These are phyloP conservation scores for Teunomyces cretensis DNA, from an alignment of 805 yeast genomes.

Conservation along the genomic window DNA sequence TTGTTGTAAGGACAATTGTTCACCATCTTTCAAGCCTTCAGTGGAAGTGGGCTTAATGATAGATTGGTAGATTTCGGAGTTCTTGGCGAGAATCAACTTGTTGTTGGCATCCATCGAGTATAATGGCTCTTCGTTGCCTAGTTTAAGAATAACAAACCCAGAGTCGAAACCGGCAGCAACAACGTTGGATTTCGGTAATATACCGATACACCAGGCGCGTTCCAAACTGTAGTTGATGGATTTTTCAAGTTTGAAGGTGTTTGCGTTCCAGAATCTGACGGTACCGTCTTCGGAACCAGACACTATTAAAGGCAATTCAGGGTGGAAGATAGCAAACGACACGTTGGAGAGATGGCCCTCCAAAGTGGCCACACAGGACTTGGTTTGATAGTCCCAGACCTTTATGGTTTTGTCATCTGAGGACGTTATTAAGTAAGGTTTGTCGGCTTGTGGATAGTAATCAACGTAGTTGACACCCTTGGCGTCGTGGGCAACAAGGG, in stretches of 20 bases:
- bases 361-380: constrained; percentile 88
- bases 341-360: constrained; percentile 95
- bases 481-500: constrained; percentile 84
- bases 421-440: constrained; percentile 90
- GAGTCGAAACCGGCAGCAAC: constrained; percentile 94
- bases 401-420: constrained; percentile 89
- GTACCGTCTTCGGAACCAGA: constrained; percentile 98
- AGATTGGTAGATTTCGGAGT: constrained; percentile 83
- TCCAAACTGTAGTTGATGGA: constrained; percentile 88
- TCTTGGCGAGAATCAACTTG: constrained; percentile 86
- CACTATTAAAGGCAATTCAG: constrained; percentile 90
- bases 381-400: constrained; percentile 97
- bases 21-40: constrained; percentile 77
- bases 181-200: constrained; percentile 68
- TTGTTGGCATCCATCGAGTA: constrained; percentile 92
- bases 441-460: constrained; percentile 95
- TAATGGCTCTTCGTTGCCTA: constrained; percentile 94
- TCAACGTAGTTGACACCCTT: constrained; percentile 96
- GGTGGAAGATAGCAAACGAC: constrained; percentile 96
- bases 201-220: constrained; percentile 93
- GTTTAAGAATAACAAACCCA: constrained; percentile 82
- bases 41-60: constrained; percentile 66
- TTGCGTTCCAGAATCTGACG: constrained; percentile 90
- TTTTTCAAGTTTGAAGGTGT: constrained; percentile 90
- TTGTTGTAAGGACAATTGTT: constrained; percentile 67